These are phyloP conservation scores for Arthroderma sp. DNA, from an alignment of 2,329 filamentous ascomycete species.

Conservation along the genomic window DNA sequence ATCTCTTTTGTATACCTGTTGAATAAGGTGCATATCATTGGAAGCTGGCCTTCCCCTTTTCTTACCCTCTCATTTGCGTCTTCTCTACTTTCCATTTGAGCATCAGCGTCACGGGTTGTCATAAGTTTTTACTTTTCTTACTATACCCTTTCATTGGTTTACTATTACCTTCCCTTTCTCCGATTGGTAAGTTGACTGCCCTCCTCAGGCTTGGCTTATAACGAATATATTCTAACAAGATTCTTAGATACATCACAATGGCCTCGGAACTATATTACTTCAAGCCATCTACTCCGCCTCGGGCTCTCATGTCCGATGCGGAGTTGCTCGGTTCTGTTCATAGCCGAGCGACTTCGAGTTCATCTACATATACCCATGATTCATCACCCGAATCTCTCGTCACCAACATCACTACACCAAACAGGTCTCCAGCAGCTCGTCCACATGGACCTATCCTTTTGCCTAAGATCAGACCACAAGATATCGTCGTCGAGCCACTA, in stretches of 20 bases:
- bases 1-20: constrained; percentile 5
- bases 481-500: constrained; percentile 58
- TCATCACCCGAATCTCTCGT: constrained; percentile 58
- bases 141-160: not conserved
- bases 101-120: not conserved
- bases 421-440: constrained; percentile 59
- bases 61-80: constrained; percentile 1
- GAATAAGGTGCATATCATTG: not conserved
- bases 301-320: constrained; percentile 5
- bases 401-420: constrained; percentile 58
- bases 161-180: not conserved
- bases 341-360: constrained; percentile 52
- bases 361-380: constrained; percentile 50
- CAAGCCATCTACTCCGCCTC: constrained; percentile 36
- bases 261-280: constrained; percentile 32
- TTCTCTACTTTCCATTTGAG: not conserved
- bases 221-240: not conserved
- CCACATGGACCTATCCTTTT: constrained; percentile 64
- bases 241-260: not conserved
- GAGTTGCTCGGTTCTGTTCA: constrained; percentile 28
- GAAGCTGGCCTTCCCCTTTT: constrained; percentile 3
- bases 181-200: not conserved
- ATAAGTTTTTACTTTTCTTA: not conserved
- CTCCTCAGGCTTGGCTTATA: not conserved
- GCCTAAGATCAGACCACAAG: constrained; percentile 75